Conservation (phyloP, 179 eudicot genomes). For the Heliamphora pulchella region DNA sequence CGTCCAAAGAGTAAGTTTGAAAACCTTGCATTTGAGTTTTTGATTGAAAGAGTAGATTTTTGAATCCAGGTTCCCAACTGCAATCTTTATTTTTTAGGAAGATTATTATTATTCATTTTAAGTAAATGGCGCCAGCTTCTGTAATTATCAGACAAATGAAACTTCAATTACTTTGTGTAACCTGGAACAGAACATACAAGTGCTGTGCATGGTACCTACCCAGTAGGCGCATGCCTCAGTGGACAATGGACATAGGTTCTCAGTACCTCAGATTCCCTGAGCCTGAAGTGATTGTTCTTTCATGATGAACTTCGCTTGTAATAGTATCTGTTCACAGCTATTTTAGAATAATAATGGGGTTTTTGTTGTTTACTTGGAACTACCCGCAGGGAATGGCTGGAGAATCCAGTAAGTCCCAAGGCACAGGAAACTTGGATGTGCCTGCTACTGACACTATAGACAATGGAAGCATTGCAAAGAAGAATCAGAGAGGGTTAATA, state of each 20-base stretch:
- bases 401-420: slow-evolving; percentile 34
- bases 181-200: neutral
- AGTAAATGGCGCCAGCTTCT: neutral
- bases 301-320: neutral
- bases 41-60: neutral
- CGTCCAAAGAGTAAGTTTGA: neutral
- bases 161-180: too few species aligned
- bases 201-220: neutral
- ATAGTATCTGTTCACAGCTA: neutral
- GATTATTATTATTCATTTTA: neutral
- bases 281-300: neutral
- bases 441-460: slow-evolving; percentile 24
- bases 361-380: neutral
- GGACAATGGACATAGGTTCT: neutral
- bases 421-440: slow-evolving; percentile 21
- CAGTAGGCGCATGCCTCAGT: too few species aligned
- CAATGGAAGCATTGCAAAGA: slow-evolving; percentile 19
- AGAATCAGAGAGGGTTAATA: slow-evolving; percentile 45
- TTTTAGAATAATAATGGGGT: neutral
- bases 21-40: neutral
- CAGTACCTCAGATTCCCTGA: neutral
- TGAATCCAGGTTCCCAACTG: neutral
- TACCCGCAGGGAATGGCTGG: slow-evolving; percentile 38
- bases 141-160: too few species aligned
- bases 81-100: neutral